Evolutionary conservation across 1,284 basidiomycete species (phyloP).

Genomic region (Neonothopanus nambi): DNA sequence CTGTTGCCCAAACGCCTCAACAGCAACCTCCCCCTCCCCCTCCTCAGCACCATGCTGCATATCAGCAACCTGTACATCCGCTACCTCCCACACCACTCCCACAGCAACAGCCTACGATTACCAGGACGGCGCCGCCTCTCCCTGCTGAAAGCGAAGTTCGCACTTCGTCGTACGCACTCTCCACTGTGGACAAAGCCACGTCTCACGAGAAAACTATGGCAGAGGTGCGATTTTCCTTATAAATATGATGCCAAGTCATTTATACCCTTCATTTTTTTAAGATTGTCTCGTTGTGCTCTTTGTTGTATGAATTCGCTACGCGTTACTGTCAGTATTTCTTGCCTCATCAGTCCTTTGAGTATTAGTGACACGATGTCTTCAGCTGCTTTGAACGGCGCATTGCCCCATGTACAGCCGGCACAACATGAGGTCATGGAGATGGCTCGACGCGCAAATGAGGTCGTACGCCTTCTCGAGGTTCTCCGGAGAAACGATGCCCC

Average conservation of each 20-base stretch:
- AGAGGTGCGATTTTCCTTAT: slow-evolving; percentile 32
- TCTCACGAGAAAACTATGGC: slow-evolving; percentile 39
- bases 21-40: slow-evolving; percentile 11
- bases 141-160: slow-evolving; percentile 9
- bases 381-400: slow-evolving; percentile 48
- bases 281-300: slow-evolving; percentile 62
- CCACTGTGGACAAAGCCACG: slow-evolving; percentile 19
- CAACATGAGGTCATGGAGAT: slow-evolving; percentile 64
- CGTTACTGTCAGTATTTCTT: slow-evolving; percentile 53
- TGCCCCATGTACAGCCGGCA: slow-evolving; percentile 50
- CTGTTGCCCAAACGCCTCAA: slow-evolving; percentile 6
- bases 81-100: slow-evolving; percentile 24
- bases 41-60: slow-evolving; percentile 14
- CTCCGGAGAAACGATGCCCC: slow-evolving; percentile 44
- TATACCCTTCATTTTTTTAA: slow-evolving; percentile 28
- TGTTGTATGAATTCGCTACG: slow-evolving; percentile 61
- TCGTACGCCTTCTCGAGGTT: slow-evolving; percentile 67
- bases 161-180: background rate
- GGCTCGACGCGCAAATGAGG: slow-evolving; percentile 59
- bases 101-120: slow-evolving; percentile 20
- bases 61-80: slow-evolving; percentile 21
- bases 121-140: background rate
- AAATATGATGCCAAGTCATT: slow-evolving; percentile 8
- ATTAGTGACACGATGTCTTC: slow-evolving; percentile 7
- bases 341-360: slow-evolving; percentile 10